These are phyloP conservation scores for Ascochyta koolunga DNA, from an alignment of 2,329 filamentous ascomycete species.

Conservation along the genomic window DNA sequence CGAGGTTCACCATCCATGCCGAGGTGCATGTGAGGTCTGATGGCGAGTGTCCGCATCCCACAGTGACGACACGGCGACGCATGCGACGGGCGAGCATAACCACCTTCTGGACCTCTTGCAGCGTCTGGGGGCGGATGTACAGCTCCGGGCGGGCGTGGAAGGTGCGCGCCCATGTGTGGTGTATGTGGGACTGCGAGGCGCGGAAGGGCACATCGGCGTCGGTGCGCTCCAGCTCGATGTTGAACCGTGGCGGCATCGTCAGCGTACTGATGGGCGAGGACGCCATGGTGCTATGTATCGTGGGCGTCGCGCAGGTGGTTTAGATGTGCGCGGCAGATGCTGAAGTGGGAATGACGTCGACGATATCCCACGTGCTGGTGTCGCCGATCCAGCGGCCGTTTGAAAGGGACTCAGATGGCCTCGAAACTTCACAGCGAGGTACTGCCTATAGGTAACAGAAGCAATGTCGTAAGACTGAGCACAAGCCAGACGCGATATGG, in stretches of 20 bases:
- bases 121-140: conserved; percentile 81
- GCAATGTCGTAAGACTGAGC: neutral
- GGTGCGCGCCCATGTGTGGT: conserved; percentile 94
- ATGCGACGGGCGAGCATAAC: conserved; percentile 81
- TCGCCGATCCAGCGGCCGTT: conserved; percentile 10
- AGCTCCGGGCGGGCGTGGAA: conserved; percentile 89
- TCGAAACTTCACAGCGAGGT: neutral
- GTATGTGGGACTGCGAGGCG: conserved; percentile 72
- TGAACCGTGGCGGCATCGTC: conserved; percentile 49
- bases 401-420: neutral
- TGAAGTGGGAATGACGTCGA: conserved; percentile 16
- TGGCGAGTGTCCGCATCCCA: conserved; percentile 92
- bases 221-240: conserved; percentile 63
- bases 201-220: conserved; percentile 75
- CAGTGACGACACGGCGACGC: conserved; percentile 79
- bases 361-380: conserved; percentile 12
- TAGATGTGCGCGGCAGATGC: neutral
- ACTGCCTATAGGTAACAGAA: neutral
- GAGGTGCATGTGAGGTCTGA: conserved; percentile 91
- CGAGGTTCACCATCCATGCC: conserved; percentile 92
- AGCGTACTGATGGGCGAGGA: conserved; percentile 30
- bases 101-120: conserved; percentile 82
- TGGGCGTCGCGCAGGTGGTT: neutral
- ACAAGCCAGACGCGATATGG: neutral
- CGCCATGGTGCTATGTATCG: conserved; percentile 14